A percentile compares a stretch with the other conserved stretches of the same genome.
These are phyloP conservation scores for Microascus cirrosus DNA, from an alignment of 2,329 filamentous ascomycete genomes.

Conservation along the genomic window DNA sequence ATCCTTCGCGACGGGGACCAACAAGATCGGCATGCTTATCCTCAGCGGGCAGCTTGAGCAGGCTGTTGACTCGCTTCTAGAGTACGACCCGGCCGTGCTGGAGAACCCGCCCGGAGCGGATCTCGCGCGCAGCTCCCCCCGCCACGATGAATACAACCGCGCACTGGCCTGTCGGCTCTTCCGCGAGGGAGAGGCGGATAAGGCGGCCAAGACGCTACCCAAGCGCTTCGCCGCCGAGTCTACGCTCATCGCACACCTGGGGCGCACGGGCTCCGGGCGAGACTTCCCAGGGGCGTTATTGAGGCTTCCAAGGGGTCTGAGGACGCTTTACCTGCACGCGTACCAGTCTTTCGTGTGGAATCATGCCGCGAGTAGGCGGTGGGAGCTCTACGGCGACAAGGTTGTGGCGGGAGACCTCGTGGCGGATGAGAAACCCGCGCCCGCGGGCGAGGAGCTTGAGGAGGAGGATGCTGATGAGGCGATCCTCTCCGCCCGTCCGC, in stretches of 20 bases:
- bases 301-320: slow-evolving; percentile 68
- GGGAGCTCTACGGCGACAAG: slow-evolving; percentile 59
- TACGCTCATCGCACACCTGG: slow-evolving; percentile 67
- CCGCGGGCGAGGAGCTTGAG: slow-evolving; percentile 35
- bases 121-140: slow-evolving; percentile 37
- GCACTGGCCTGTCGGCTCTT: slow-evolving; percentile 71
- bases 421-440: slow-evolving; percentile 30
- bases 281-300: slow-evolving; percentile 78
- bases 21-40: slow-evolving; percentile 74
- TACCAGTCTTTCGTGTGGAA: slow-evolving; percentile 97
- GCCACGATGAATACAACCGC: slow-evolving; percentile 66
- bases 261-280: slow-evolving; percentile 26
- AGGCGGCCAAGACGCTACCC: slow-evolving; percentile 60
- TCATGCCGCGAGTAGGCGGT: slow-evolving; percentile 67
- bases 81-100: slow-evolving; percentile 45
- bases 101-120: slow-evolving; percentile 29
- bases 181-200: slow-evolving; percentile 43
- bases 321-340: slow-evolving; percentile 92
- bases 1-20: slow-evolving; percentile 75
- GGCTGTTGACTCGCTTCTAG: slow-evolving; percentile 66
- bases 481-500: slow-evolving; percentile 50
- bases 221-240: slow-evolving; percentile 72
- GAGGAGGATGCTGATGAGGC: slow-evolving; percentile 29
- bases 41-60: slow-evolving; percentile 70
- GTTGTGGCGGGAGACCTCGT: slow-evolving; percentile 83